Conservation (phyloP, 257 asterid genomes). For the Buddleja alternifolia region DNA sequence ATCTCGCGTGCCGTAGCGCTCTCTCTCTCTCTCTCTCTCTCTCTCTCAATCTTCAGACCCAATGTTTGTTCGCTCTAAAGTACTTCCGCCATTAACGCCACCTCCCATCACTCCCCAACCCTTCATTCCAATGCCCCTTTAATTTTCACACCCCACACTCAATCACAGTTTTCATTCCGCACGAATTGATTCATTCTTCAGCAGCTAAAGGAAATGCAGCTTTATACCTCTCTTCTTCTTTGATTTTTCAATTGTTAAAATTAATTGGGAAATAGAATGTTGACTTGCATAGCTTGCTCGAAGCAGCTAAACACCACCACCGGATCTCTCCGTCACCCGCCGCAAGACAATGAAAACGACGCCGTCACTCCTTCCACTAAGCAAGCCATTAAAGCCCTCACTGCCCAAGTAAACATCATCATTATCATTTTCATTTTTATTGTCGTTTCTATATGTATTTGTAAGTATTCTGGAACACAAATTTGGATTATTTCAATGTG, state of each 20-base stretch:
- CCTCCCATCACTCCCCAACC: constrained; percentile 9
- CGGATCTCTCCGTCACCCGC: constrained; percentile 75
- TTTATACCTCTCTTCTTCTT: no score
- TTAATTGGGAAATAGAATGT: no score
- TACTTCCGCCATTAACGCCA: constrained; percentile 10
- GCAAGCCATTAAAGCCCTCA: constrained; percentile 75
- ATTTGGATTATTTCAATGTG: constrained; percentile 23
- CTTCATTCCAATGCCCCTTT: no score
- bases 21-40: background rate
- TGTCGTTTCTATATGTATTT: no score
- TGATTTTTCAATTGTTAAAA: no score
- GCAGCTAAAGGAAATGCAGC: no score
- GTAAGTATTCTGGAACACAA: constrained; percentile 46
- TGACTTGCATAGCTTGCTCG: constrained; percentile 95
- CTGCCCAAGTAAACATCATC: constrained; percentile 60
- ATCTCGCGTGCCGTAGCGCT: no score
- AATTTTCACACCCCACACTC: no score
- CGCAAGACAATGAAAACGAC: constrained; percentile 57
- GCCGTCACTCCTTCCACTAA: constrained; percentile 59
- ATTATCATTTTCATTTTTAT: background rate
- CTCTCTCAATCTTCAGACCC: no score
- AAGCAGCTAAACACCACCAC: constrained; percentile 54
- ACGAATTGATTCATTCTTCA: no score
- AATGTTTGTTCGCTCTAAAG: no score
- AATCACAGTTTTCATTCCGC: no score